A percentile compares a stretch with the other conserved stretches of the same genome.
Conservation (phyloP, 371 early-diverging fungal genomes). For the Batkoa obscura region DNA sequence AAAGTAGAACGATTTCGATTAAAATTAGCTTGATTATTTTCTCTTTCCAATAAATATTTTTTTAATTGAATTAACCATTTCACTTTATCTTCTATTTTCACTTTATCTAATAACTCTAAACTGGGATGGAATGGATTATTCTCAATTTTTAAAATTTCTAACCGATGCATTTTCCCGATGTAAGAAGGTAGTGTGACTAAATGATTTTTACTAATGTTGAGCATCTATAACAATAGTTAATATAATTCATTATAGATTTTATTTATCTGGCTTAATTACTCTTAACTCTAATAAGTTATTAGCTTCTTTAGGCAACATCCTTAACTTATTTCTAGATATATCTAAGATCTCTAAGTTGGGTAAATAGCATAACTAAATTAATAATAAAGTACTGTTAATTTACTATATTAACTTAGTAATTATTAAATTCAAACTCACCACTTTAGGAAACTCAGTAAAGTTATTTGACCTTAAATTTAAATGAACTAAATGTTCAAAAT, state of each 20-base stretch:
- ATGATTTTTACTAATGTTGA: background rate
- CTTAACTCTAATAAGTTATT: constrained; percentile 6
- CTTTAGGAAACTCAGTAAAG: background rate
- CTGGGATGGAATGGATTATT: background rate
- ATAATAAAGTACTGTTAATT: too few relatives aligned
- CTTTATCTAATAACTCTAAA: background rate
- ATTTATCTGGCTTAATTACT: too few relatives aligned
- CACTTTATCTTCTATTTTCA: background rate
- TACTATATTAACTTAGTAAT: too few relatives aligned
- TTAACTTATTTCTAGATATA: constrained; percentile 8
- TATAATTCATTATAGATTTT: too few relatives aligned
- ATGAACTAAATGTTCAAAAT: background rate
- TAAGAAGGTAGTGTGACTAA: background rate
- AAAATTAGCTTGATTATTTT: too few relatives aligned
- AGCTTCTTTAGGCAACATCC: constrained; percentile 6
- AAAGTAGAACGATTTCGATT: too few relatives aligned
- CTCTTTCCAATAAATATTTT: too few relatives aligned
- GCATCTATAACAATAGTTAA: too few relatives aligned
- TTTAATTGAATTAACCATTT: background rate
- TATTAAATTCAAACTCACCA: background rate
- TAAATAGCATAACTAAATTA: constrained; percentile 7
- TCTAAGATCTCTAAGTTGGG: constrained; percentile 9
- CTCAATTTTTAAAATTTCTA: background rate
- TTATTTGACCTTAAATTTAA: background rate
- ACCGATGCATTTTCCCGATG: background rate